A percentile compares a stretch with the other conserved stretches of the same genome.
These are phyloP conservation scores for Yamadazyma jaroonii DNA, from an alignment of 1,139 yeast genomes.

Conservation along the genomic window DNA sequence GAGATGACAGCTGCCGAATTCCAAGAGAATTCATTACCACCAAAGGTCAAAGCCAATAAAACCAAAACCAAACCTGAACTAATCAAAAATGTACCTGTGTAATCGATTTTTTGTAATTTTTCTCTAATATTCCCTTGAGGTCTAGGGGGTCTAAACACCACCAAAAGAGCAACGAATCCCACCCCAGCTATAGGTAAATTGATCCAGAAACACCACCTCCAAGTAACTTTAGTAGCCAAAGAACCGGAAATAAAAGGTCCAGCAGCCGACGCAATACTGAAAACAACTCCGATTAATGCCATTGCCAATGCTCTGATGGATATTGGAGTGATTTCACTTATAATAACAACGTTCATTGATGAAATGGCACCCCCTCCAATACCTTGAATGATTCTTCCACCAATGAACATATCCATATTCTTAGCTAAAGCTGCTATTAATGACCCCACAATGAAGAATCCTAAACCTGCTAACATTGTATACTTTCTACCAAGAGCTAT, in stretches of 20 bases:
- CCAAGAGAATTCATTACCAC: slow-evolving; percentile 35
- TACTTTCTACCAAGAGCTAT: slow-evolving; percentile 61
- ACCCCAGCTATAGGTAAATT: slow-evolving; percentile 68
- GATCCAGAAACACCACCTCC: slow-evolving; percentile 82
- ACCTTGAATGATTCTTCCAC: slow-evolving; percentile 71
- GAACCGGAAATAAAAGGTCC: slow-evolving; percentile 76
- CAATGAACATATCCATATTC: slow-evolving; percentile 60
- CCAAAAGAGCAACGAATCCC: slow-evolving; percentile 43
- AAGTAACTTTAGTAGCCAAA: slow-evolving; percentile 54
- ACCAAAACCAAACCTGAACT: slow-evolving; percentile 29
- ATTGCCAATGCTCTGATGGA: slow-evolving; percentile 53
- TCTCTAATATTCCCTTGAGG: slow-evolving; percentile 37
- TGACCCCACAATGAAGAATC: slow-evolving; percentile 62
- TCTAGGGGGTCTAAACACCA: slow-evolving; percentile 56
- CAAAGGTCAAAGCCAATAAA: slow-evolving; percentile 35
- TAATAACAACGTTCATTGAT: slow-evolving; percentile 55
- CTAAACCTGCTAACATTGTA: slow-evolving; percentile 46
- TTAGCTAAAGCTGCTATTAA: slow-evolving; percentile 56
- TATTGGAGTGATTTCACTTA: slow-evolving; percentile 61
- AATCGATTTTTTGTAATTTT: slow-evolving; percentile 40
- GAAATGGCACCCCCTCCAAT: slow-evolving; percentile 72
- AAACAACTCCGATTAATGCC: slow-evolving; percentile 49
- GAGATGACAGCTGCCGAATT: slow-evolving; percentile 54
- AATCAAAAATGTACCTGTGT: slow-evolving; percentile 29
- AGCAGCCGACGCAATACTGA: slow-evolving; percentile 52